These are phyloP conservation scores for Wickerhamomyces sydowiorum DNA, from an alignment of 805 yeast genomes.

Conservation along the genomic window DNA sequence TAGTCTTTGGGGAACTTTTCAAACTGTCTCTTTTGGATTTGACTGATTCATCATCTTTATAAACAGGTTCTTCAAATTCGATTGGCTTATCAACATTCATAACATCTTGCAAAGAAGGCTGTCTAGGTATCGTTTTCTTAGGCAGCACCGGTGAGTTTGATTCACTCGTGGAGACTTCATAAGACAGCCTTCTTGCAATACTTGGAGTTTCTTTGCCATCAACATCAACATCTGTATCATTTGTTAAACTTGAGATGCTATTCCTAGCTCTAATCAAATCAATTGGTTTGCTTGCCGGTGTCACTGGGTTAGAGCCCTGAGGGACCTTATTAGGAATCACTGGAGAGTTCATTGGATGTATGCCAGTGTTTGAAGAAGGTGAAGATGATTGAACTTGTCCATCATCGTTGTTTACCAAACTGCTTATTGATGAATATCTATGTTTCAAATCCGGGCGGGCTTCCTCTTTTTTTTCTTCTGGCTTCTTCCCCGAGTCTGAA, in stretches of 20 bases:
- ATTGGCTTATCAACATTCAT: constrained; percentile 11
- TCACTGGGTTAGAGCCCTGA: constrained; percentile 2
- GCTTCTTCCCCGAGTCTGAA: constrained; percentile 4
- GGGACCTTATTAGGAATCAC: constrained; percentile 1
- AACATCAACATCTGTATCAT: constrained; percentile 39
- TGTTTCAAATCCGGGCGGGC: constrained; percentile 4
- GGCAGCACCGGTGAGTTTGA: constrained; percentile 19
- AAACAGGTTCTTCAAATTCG: constrained; percentile 10
- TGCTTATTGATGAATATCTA: not conserved
- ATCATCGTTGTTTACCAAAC: constrained; percentile 1
- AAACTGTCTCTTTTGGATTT: not conserved
- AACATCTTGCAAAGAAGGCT: constrained; percentile 12
- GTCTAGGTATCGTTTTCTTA: constrained; percentile 14
- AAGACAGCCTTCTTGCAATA: constrained; percentile 24
- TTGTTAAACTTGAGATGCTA: constrained; percentile 29
- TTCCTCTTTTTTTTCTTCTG: constrained; percentile 9
- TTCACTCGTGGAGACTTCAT: constrained; percentile 17
- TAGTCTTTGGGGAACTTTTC: not conserved
- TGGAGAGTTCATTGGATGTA: constrained; percentile 9
- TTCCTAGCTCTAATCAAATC: constrained; percentile 14
- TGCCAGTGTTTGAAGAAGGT: not conserved
- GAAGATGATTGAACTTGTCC: not conserved
- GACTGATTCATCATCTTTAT: constrained; percentile 2
- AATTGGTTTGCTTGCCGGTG: constrained; percentile 3
- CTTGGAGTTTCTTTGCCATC: constrained; percentile 35